Percentiles rank a stretch among this genome's conserved stretches.
Conservation (phyloP, 2,329 filamentous ascomycete species). For the Penicillium sp. region DNA sequence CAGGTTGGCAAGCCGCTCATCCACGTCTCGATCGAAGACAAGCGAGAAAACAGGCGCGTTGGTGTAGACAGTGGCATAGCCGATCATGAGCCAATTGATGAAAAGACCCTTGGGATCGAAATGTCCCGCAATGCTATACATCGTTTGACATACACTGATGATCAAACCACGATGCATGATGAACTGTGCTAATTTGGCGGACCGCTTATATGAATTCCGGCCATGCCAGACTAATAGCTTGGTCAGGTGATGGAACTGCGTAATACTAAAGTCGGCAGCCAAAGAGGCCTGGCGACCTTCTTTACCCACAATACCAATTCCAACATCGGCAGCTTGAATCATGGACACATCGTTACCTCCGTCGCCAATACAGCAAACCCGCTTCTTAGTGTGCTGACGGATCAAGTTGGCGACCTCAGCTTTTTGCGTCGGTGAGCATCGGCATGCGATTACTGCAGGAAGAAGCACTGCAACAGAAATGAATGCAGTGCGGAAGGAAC, state of each 20-base stretch:
- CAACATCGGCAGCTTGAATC: conserved; percentile 98
- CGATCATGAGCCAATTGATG: conserved; percentile 94
- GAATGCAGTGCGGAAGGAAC: conserved; percentile 79
- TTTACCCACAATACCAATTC: conserved; percentile 96
- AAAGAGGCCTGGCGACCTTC: conserved; percentile 93
- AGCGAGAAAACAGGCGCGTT: conserved; percentile 90
- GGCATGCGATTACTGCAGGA: conserved; percentile 91
- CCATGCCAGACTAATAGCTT: conserved; percentile 99
- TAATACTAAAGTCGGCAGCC: conserved; percentile 94
- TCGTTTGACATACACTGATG: conserved; percentile 92
- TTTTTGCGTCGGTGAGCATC: conserved; percentile 95
- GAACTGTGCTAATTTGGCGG: conserved; percentile 93
- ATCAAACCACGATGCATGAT: conserved; percentile 97
- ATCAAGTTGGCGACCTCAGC: conserved; percentile 91
- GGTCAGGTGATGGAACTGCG: conserved; percentile 90
- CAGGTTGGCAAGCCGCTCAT: conserved; percentile 87
- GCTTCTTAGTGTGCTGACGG: conserved; percentile 86
- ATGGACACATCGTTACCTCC: conserved; percentile 98
- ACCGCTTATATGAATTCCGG: conserved; percentile 93
- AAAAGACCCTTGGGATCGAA: conserved; percentile 95
- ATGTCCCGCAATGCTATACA: conserved; percentile 89
- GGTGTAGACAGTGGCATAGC: conserved; percentile 94
- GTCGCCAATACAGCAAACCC: conserved; percentile 95
- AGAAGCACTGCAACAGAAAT: conserved; percentile 83
- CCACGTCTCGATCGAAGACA: conserved; percentile 91